Base-by-base conservation (phyloP, 495 filamentous ascomycete genomes). In the Extremus antarcticus region DNA sequence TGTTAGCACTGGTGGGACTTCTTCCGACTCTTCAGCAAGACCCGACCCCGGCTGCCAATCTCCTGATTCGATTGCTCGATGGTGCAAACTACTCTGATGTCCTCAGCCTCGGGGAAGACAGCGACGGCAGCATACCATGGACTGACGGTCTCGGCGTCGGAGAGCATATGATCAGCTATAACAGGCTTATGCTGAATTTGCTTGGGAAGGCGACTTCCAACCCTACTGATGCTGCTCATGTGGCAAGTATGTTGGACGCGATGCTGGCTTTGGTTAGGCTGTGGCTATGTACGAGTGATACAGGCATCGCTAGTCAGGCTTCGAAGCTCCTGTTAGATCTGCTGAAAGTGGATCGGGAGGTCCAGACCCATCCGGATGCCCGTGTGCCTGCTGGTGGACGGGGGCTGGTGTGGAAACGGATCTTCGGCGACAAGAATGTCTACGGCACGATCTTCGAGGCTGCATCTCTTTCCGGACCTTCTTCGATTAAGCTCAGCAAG, bases 251-350 rank as follows among this genome's bases (percentile, higher is more conserved):
- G 68, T 74, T 80, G 7, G 73, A 75, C 0, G 63, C 89, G 2
- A 69, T 94, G 4, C 65, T 68, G 1, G 75, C 76, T 0, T 71
- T 94, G 25, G 64, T 94, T 0, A 72, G 75, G 43, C 67, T 84
- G 35, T 94, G 87, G 87, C 77, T 94, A 0, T 82, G 77, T 51
- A 80, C 84, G 0, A 70, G 78, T 2, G 77, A 84, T 17, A 82
- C 86, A 1, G 85, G 83, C 41, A 82, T 92, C n/a, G 83, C 86
- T 4, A 78, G 84, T 53, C 81, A 79, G 43, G 86, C 82, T 0
- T 73, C 76, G 15, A 74, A 76, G 52, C 74, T 86, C 2, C 67
- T 95, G n/a, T 78, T 80, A 45, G 78, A 80, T 43, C 71, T 95
- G 2, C 68, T 95, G 25, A 78, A 83, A 55, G 74, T 84, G 20